These are phyloP conservation scores for Chaetomium olivaceum DNA, from an alignment of 2,329 filamentous ascomycete species.

Conservation along the genomic window DNA sequence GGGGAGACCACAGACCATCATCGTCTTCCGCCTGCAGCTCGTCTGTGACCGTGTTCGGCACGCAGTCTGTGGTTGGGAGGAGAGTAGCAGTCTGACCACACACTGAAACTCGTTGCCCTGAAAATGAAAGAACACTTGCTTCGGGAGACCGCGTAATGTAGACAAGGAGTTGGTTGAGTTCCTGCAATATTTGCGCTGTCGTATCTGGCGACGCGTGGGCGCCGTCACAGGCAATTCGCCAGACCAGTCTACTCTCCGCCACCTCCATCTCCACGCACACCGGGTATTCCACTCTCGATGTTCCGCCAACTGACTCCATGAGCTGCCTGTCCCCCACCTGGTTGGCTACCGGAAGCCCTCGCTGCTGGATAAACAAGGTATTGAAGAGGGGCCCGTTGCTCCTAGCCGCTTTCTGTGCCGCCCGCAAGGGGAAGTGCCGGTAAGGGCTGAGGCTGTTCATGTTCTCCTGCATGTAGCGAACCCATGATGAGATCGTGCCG, in stretches of 20 bases:
- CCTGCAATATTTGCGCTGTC: slow-evolving; percentile 53
- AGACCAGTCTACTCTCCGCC: slow-evolving; percentile 55
- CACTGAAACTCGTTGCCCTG: slow-evolving; percentile 56
- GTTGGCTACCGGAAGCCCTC: slow-evolving; percentile 19
- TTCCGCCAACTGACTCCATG: slow-evolving; percentile 63
- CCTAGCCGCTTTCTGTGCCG: slow-evolving; percentile 57
- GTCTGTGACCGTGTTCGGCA: not conserved
- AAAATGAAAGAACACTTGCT: slow-evolving; percentile 56
- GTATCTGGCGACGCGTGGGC: slow-evolving; percentile 50
- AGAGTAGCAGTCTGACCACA: slow-evolving; percentile 60
- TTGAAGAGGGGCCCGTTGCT: slow-evolving; percentile 49
- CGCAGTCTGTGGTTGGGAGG: slow-evolving; percentile 9
- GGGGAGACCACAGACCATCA: slow-evolving; percentile 38
- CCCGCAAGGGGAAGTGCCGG: slow-evolving; percentile 76
- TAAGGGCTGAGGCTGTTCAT: slow-evolving; percentile 66
- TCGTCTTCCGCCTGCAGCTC: not conserved
- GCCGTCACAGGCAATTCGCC: slow-evolving; percentile 71
- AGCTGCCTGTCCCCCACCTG: slow-evolving; percentile 39
- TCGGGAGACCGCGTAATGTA: slow-evolving; percentile 55
- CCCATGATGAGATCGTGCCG: slow-evolving; percentile 62
- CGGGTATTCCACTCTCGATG: slow-evolving; percentile 75
- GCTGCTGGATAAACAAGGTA: slow-evolving; percentile 58
- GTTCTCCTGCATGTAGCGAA: slow-evolving; percentile 72
- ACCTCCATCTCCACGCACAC: slow-evolving; percentile 80
- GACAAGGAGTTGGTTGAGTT: slow-evolving; percentile 60